Evolutionary conservation across 306 rosid genomes (phyloP).

Genomic region (Arachis stenosperma): DNA sequence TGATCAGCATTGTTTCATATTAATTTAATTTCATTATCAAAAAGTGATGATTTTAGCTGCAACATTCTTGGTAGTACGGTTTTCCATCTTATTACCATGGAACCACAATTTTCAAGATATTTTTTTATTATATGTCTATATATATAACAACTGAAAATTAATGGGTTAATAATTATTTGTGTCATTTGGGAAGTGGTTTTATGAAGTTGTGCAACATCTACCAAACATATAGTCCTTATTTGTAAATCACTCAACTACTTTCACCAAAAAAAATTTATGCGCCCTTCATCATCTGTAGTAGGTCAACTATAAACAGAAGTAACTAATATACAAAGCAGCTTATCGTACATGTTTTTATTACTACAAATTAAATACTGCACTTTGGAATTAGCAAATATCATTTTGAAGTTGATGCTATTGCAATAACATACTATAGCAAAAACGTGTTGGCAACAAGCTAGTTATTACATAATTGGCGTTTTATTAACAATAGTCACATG

Average conservation of each 20-base stretch:
- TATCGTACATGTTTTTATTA: not conserved
- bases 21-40: not conserved
- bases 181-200: not conserved
- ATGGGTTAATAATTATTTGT: not conserved
- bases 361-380: too few relatives aligned
- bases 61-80: not conserved
- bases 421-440: not conserved
- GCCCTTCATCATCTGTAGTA: not conserved
- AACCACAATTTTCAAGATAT: not conserved
- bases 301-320: not conserved
- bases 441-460: not conserved
- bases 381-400: too few relatives aligned
- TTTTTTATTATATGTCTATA: too few relatives aligned
- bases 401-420: not conserved
- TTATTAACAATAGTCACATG: conserved; percentile 26
- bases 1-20: conserved; percentile 1
- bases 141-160: not conserved
- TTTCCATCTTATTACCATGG: too few relatives aligned
- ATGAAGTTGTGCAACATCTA: conserved; percentile 1
- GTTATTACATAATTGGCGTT: not conserved
- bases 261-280: not conserved
- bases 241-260: not conserved
- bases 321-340: not conserved
- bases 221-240: not conserved
- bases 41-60: not conserved